Evolutionary conservation across 2,329 filamentous ascomycete species (phyloP).

Genomic region (Fusarium tanahbumbuense): DNA sequence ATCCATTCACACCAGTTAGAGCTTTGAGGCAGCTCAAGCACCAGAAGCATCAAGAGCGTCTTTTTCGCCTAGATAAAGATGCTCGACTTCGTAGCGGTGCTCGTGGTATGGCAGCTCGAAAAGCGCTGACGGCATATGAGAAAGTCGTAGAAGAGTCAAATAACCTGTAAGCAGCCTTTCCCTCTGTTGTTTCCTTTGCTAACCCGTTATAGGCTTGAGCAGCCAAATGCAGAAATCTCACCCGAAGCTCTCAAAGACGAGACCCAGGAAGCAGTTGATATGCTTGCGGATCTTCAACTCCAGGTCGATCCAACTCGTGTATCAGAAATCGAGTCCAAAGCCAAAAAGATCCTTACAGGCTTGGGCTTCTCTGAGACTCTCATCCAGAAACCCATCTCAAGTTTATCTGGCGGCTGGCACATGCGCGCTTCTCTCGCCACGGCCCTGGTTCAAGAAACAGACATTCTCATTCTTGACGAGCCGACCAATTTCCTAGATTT

Average conservation of each 20-base stretch:
- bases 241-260: slow-evolving; percentile 69
- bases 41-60: slow-evolving; percentile 68
- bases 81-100: slow-evolving; percentile 80
- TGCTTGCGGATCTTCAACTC: slow-evolving; percentile 75
- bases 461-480: slow-evolving; percentile 85
- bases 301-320: slow-evolving; percentile 74
- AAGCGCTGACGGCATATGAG: slow-evolving; percentile 76
- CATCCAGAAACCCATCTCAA: slow-evolving; percentile 69
- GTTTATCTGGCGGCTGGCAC: slow-evolving; percentile 81
- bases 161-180: slow-evolving; percentile 55
- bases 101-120: slow-evolving; percentile 79
- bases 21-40: slow-evolving; percentile 72
- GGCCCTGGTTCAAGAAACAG: slow-evolving; percentile 76
- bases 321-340: slow-evolving; percentile 72
- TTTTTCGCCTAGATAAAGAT: slow-evolving; percentile 79
- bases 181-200: background rate
- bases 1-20: slow-evolving; percentile 68
- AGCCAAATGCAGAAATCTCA: slow-evolving; percentile 68
- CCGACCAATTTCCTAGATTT: slow-evolving; percentile 90
- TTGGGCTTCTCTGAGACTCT: slow-evolving; percentile 76
- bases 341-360: slow-evolving; percentile 73
- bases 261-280: slow-evolving; percentile 75
- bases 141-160: slow-evolving; percentile 70
- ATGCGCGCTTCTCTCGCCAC: slow-evolving; percentile 75
- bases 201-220: slow-evolving; percentile 54